phyloP scores from a whole-genome alignment of 371 early-diverging fungal genomes.

The Saksenaea vasiformis region DNA sequence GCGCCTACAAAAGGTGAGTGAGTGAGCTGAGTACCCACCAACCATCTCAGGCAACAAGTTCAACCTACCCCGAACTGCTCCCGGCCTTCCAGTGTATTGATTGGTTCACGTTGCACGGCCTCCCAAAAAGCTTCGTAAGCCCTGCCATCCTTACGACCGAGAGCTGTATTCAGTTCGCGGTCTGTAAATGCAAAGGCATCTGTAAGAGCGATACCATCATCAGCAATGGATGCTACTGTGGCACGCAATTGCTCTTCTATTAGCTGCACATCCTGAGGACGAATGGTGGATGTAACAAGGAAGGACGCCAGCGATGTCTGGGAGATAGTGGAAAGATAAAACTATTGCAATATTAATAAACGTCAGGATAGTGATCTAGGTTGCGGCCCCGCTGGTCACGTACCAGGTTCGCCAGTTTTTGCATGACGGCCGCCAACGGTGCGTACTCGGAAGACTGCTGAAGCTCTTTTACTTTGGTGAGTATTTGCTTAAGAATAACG shows the following conservation, averaged over 20 bases:
- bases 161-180: conserved; percentile 58
- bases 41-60: not conserved
- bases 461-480: conserved; percentile 13
- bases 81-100: conserved; percentile 45
- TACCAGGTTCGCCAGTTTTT: conserved; percentile 41
- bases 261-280: conserved; percentile 22
- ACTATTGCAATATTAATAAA: conserved; percentile 28
- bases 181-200: conserved; percentile 75
- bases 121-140: conserved; percentile 72
- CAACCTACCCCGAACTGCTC: conserved; percentile 24
- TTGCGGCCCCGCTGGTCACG: not conserved
- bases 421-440: conserved; percentile 20
- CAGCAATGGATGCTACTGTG: conserved; percentile 40
- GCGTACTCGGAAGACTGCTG: conserved; percentile 14
- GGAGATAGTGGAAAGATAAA: conserved; percentile 29
- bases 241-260: conserved; percentile 29
- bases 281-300: conserved; percentile 39
- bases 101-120: conserved; percentile 63
- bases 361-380: not conserved
- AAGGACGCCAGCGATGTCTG: conserved; percentile 35
- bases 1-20: conserved; percentile 12
- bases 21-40: not conserved
- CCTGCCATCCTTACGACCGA: conserved; percentile 67
- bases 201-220: conserved; percentile 62
- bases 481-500: conserved; percentile 20